Percentiles rank a stretch among this genome's conserved stretches.
These are phyloP conservation scores for Metschnikowia picachoensis DNA, from an alignment of 805 yeast genomes.

Conservation along the genomic window DNA sequence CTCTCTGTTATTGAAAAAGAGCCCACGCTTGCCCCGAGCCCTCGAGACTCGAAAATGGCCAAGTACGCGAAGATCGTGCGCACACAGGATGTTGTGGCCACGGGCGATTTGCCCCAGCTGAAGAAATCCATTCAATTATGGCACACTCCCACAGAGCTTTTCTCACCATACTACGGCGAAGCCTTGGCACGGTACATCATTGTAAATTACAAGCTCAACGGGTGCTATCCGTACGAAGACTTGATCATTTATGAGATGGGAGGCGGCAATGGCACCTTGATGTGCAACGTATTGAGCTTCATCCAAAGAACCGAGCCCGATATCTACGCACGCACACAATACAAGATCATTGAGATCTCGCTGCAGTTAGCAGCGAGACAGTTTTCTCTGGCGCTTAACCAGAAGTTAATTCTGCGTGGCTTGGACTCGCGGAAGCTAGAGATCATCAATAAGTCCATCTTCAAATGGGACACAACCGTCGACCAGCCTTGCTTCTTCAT, in stretches of 20 bases:
- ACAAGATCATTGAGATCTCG: slow-evolving; percentile 71
- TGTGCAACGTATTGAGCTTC: slow-evolving; percentile 69
- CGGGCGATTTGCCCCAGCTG: slow-evolving; percentile 14
- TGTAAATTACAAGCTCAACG: slow-evolving; percentile 63
- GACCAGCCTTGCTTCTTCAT: slow-evolving; percentile 70
- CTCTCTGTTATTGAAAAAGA: slow-evolving; percentile 5
- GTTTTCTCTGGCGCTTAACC: slow-evolving; percentile 31
- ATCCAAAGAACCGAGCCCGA: slow-evolving; percentile 63
- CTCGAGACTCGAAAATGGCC: slow-evolving; percentile 21
- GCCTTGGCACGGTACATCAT: slow-evolving; percentile 78
- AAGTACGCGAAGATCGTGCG: slow-evolving; percentile 25
- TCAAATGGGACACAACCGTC: slow-evolving; percentile 63
- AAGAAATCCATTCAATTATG: slow-evolving; percentile 60
- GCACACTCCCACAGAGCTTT: slow-evolving; percentile 89
- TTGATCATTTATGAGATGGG: slow-evolving; percentile 82
- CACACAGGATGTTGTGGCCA: slow-evolving; percentile 17
- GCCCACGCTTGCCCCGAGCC: slow-evolving; percentile 8
- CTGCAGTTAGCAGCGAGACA: slow-evolving; percentile 59
- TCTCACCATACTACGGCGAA: slow-evolving; percentile 81
- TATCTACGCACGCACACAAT: slow-evolving; percentile 62
- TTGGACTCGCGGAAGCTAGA: slow-evolving; percentile 56
- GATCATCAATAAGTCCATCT: slow-evolving; percentile 69
- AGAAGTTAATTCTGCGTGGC: slow-evolving; percentile 32
- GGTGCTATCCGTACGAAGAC: slow-evolving; percentile 63
- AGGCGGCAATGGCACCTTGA: slow-evolving; percentile 85